Base-by-base conservation (phyloP, 345 rosid species). In the Limnanthes douglasii region DNA sequence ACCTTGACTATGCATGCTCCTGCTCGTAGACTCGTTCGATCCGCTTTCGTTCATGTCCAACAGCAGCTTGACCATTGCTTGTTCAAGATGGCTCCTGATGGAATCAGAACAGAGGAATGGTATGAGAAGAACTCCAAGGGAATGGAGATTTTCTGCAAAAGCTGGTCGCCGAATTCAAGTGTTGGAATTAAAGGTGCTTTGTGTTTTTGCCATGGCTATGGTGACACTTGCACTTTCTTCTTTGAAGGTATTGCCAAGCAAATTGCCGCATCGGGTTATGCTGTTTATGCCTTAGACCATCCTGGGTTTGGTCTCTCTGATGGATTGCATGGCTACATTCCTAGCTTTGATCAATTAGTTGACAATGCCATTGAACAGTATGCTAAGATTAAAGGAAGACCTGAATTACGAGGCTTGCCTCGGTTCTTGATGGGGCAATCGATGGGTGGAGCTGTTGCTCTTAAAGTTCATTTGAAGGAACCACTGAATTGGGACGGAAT, bases 151-250 rank as follows among this genome's bases (percentile, higher is more conserved):
- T 88, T 88, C 60, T 73, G 81, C 46, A 82, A 74, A 60, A 60
- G 88, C 56, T 88, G 97, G 95, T 44, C 65, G 54, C 97, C 97
- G 9, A 50, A 61, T 54, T 44, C 46, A 4, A 84, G 66, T 0
- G 69, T 60, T 14, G 45, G 15, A 49, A 69, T 76, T 13, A 82
- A 82, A 64, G 97, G 93, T 34, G 66, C 57, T 13, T 52, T 88
- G 42, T 83, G 45, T 41, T 71, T 82, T 30, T 69, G 80, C 54
- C 97, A 88, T 73, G 97, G 97, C 7, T 88, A 88, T 66, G 97
- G 97, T 18, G 93, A 85, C 51, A 82, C 95, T 34, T 88, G 97
- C 73, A 88, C 97, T 43, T 88, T 88, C 78, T 78, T 88, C 76
- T 82, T 82, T 33, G 95, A 88, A 88, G 97, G 97, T 28, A 66